Evolutionary conservation across 169 alveolate species (phyloP).

Genomic region (Eimeria praecox): DNA sequence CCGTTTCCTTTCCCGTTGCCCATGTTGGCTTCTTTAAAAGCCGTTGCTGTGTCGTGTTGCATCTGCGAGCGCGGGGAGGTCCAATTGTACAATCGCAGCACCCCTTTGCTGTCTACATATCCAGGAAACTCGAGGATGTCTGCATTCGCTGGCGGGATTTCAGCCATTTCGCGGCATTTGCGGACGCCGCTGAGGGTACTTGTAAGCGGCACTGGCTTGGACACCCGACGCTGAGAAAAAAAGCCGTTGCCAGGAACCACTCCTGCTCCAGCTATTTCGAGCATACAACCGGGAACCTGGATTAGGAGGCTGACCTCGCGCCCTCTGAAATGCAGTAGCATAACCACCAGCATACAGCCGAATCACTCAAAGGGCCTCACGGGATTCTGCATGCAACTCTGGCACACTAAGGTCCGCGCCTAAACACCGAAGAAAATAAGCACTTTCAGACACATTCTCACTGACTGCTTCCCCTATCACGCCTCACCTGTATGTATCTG

Average conservation of each 20-base stretch:
- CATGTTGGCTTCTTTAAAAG: neutral
- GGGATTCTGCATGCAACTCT: neutral
- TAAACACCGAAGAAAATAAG: neutral
- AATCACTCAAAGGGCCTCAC: neutral
- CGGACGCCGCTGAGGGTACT: conserved; percentile 63
- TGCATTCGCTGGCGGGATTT: conserved; percentile 60
- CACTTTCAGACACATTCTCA: neutral
- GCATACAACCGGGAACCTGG: conserved; percentile 75
- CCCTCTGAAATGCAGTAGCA: conserved; percentile 11
- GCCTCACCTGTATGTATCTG: conserved; percentile 60
- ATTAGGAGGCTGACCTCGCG: conserved; percentile 61
- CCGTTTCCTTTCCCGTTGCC: neutral
- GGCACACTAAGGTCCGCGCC: neutral
- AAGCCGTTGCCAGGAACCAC: conserved; percentile 22
- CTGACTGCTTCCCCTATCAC: neutral
- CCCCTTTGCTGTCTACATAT: conserved; percentile 65
- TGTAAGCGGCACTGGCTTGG: conserved; percentile 43
- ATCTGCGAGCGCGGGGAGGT: conserved; percentile 51
- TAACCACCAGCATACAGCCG: neutral
- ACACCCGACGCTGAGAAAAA: conserved; percentile 10
- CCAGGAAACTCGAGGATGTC: conserved; percentile 80
- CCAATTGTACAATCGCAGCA: conserved; percentile 74
- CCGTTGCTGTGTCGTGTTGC: conserved; percentile 32
- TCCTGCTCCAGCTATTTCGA: conserved; percentile 23
- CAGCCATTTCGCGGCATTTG: conserved; percentile 61